A percentile compares a stretch with the other conserved stretches of the same genome.
Evolutionary conservation across 345 rosid genomes (phyloP).

Genomic region (Gossypium herbaceum): DNA sequence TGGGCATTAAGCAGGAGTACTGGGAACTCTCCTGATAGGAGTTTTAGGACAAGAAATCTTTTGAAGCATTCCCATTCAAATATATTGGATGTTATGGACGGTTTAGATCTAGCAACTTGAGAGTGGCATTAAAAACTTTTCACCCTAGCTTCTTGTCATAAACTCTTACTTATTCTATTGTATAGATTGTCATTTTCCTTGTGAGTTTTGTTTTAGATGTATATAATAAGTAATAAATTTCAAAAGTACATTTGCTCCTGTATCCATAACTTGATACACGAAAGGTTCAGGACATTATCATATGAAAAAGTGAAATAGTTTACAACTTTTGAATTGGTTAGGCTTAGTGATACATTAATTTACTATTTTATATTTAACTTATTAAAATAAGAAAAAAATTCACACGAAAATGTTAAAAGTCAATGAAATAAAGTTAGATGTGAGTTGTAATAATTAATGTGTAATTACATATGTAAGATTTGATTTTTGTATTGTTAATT

Average conservation of each 20-base stretch:
- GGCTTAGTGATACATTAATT: not conserved
- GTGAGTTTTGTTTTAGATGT: not conserved
- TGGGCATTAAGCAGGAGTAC: slow-evolving; percentile 58
- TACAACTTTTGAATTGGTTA: not conserved
- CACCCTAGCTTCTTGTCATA: not conserved
- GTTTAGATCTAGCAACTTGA: slow-evolving; percentile 33
- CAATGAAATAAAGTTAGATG: too few species aligned
- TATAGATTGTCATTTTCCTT: too few species aligned
- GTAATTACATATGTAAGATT: too few species aligned
- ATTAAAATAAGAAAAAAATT: too few species aligned
- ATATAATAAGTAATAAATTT: too few species aligned
- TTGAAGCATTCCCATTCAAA: slow-evolving; percentile 25
- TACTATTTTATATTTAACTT: too few species aligned
- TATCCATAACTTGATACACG: not conserved
- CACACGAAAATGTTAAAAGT: too few species aligned
- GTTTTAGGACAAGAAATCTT: not conserved
- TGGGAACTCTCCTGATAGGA: slow-evolving; percentile 58
- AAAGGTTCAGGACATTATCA: too few species aligned
- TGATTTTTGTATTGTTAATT: too few species aligned
- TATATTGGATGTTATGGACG: slow-evolving; percentile 50
- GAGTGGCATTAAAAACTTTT: not conserved
- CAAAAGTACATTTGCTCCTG: not conserved
- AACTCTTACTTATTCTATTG: too few species aligned
- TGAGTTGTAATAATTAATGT: too few species aligned
- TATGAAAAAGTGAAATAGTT: too few species aligned